Evolutionary conservation across 2,329 filamentous ascomycete genomes (phyloP), one percentile per base, ranked within the genome.

Genomic region (Madurella mycetomatis): DNA sequence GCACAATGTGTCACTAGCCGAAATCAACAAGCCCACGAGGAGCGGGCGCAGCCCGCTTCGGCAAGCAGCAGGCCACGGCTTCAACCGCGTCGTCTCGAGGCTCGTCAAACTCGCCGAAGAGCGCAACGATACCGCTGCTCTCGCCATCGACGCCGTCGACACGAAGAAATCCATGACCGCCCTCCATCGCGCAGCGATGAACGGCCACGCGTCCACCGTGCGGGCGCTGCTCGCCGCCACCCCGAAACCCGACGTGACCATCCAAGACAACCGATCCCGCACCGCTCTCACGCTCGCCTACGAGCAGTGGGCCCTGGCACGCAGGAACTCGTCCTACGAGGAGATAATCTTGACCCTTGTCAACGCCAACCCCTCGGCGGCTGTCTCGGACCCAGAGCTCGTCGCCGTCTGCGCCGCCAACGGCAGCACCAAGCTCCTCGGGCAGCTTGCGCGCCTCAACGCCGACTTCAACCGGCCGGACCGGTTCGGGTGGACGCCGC

Each of bases 401-500:
- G 41, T 51, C 9, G 61, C 57, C 7, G 44, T 51, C 18, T 59
- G 56, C 52, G 61, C 61, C 16, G 47, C 52, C 17, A 57, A 63
- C 49, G 61, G 61, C 50, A 59, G 49, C 49, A 48, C 49, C 5
- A 25, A 34, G 2, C 51, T 63, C 5, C 57, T 63, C 9, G 13
- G 25, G 9, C 50, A 54, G 46, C 57, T 63, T 4, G 45, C 49
- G 37, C 4, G 39, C 2, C 53, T 55, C 16, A 37, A 41, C 32
- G 59, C 59, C 1, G 52, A 58, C 25, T 47, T 63, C 12, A 59
- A 41, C 49, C 49, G 47, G 16, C 58, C 51, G 2, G 61, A 63
- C 51, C 48, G 49, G 11, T 62, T 49, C 46, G 61, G 61, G 25
- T 63, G 61, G 61, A 60, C 59, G 25, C 61, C 59, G n/a, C 55